Percentiles rank a stretch among this genome's conserved stretches.
phyloP scores from a whole-genome alignment of 2,329 filamentous ascomycete genomes.

The Aspergillus unguis region DNA sequence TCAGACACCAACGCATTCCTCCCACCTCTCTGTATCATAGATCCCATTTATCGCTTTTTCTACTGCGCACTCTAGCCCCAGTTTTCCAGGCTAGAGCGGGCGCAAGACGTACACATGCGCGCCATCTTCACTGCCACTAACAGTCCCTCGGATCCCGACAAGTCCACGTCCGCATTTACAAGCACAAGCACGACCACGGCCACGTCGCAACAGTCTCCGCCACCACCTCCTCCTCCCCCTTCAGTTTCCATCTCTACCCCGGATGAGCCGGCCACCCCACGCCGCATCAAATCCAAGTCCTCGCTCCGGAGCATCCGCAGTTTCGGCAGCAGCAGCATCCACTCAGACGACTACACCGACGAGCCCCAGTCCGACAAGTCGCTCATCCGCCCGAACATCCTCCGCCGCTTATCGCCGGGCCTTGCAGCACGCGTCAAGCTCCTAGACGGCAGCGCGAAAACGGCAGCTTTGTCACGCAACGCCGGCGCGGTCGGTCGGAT shows the following conservation, averaged over 20 bases:
- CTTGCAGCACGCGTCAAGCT: constrained; percentile 43
- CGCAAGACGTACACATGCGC: constrained; percentile 34
- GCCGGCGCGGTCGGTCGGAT: constrained; percentile 37
- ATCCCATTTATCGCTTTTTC: constrained; percentile 21
- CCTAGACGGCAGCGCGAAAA: constrained; percentile 37
- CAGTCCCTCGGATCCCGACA: constrained; percentile 24
- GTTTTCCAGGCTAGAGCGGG: constrained; percentile 20
- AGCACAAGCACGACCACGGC: background rate
- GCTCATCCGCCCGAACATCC: constrained; percentile 33
- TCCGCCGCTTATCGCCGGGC: constrained; percentile 42
- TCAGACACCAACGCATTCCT: constrained; percentile 15
- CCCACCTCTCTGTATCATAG: constrained; percentile 4
- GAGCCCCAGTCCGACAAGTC: constrained; percentile 25
- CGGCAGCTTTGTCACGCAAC: constrained; percentile 21
- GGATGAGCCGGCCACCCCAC: constrained; percentile 24
- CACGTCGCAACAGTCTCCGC: constrained; percentile 28
- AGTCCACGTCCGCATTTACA: constrained; percentile 20
- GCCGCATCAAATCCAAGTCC: constrained; percentile 36
- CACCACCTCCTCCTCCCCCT: constrained; percentile 26
- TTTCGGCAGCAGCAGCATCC: constrained; percentile 32
- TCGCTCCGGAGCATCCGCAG: constrained; percentile 36
- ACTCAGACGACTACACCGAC: constrained; percentile 28
- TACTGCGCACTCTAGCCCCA: constrained; percentile 10
- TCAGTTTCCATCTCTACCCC: constrained; percentile 29
- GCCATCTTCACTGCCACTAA: constrained; percentile 32